Conservation (phyloP, 495 filamentous ascomycete genomes). For the Aspergillus bridgeri region DNA sequence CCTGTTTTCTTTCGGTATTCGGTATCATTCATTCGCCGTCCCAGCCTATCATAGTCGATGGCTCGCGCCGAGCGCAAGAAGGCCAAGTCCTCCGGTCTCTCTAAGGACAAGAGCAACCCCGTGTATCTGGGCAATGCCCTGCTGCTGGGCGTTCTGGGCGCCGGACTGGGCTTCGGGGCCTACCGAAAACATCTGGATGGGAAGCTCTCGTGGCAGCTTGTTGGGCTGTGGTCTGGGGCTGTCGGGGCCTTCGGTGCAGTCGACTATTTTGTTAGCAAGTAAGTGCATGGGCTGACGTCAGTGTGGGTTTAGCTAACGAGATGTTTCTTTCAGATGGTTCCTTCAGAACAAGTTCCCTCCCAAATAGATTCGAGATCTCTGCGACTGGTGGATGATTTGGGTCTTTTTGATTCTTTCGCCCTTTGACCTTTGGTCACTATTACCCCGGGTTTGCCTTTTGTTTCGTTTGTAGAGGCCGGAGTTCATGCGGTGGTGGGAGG, state of each 20-base stretch:
- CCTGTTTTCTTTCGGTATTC: no score
- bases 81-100: constrained; percentile 45
- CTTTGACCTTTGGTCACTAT: not conserved
- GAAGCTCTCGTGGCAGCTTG: constrained; percentile 67
- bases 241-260: constrained; percentile 65
- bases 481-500: not conserved
- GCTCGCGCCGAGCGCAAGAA: constrained; percentile 42
- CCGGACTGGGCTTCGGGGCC: constrained; percentile 62
- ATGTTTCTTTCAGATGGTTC: constrained; percentile 45
- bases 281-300: constrained; percentile 33
- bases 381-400: not conserved
- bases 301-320: constrained; percentile 5
- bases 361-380: constrained; percentile 32
- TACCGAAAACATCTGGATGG: constrained; percentile 68
- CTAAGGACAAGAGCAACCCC: constrained; percentile 59
- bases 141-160: constrained; percentile 51
- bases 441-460: not conserved
- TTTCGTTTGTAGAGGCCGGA: constrained; percentile 1
- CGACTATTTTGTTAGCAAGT: constrained; percentile 75
- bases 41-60: no score
- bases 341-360: constrained; percentile 61
- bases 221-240: constrained; percentile 61
- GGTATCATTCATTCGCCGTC: no score
- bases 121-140: constrained; percentile 66
- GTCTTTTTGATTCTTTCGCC: not conserved